Evolutionary conservation across 192 early-diverging fungal genomes (phyloP).

Genomic region (Podila horticola): DNA sequence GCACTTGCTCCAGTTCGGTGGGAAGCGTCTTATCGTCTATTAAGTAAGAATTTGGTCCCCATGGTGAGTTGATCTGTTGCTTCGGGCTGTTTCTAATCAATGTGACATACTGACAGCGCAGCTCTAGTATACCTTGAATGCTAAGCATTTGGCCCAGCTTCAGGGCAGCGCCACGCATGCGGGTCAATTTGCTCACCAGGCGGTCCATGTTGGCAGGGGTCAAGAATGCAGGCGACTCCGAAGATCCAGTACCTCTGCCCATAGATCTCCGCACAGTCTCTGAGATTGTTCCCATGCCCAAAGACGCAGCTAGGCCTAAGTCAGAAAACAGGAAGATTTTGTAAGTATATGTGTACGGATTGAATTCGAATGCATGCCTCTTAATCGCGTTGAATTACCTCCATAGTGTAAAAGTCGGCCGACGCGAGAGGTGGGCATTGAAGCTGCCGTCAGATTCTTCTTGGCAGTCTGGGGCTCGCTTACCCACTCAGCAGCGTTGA

Average conservation of each 20-base stretch:
- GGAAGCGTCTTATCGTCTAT: conserved; percentile 78
- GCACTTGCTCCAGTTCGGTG: conserved; percentile 80
- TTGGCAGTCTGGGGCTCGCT: conserved; percentile 1
- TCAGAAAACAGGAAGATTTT: too few species aligned
- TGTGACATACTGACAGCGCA: not conserved
- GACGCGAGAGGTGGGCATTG: conserved; percentile 82
- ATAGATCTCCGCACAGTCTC: conserved; percentile 44
- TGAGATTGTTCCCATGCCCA: conserved; percentile 18
- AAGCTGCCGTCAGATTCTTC: conserved; percentile 57
- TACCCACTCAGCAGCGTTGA: not conserved
- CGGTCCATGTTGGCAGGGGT: conserved; percentile 85
- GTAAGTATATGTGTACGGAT: too few species aligned
- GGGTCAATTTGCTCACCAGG: conserved; percentile 84
- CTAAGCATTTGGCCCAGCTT: conserved; percentile 98
- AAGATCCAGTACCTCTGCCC: conserved; percentile 20
- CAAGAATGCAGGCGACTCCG: conserved; percentile 67
- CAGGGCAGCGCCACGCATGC: conserved; percentile 96
- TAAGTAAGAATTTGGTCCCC: not conserved
- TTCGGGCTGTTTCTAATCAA: not conserved
- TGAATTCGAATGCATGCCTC: too few species aligned
- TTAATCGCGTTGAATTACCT: conserved; percentile 28
- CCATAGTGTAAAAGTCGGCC: conserved; percentile 88
- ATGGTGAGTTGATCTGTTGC: not conserved
- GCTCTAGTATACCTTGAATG: conserved; percentile 81
- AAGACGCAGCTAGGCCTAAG: conserved; percentile 31